Evolutionary conservation across 1,139 yeast species (phyloP).

Genomic region (Saccharomyces pastorianus): DNA sequence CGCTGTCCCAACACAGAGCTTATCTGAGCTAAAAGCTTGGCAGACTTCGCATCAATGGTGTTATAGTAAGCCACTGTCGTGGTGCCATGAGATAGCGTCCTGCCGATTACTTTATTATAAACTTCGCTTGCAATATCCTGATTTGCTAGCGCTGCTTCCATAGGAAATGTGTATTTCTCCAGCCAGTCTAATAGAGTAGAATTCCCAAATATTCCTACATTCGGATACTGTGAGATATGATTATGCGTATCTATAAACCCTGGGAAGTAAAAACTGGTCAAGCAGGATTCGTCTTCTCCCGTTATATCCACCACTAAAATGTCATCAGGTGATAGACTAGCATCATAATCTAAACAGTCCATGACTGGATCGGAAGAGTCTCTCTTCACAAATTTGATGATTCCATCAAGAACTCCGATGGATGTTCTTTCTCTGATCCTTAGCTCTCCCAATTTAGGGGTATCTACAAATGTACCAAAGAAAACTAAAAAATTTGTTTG

Average conservation of each 20-base stretch:
- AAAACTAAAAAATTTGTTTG: constrained; percentile 18
- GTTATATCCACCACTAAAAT: constrained; percentile 17
- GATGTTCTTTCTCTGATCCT: constrained; percentile 44
- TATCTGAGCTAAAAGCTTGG: constrained; percentile 67
- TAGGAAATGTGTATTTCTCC: constrained; percentile 75
- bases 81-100: constrained; percentile 72
- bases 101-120: constrained; percentile 54
- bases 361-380: constrained; percentile 18
- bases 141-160: constrained; percentile 57
- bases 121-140: constrained; percentile 48
- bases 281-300: constrained; percentile 21
- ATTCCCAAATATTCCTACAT: constrained; percentile 81
- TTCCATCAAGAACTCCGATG: constrained; percentile 42
- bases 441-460: constrained; percentile 41
- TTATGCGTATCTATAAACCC: constrained; percentile 94
- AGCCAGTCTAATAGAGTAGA: constrained; percentile 86
- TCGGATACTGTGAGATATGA: constrained; percentile 96
- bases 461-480: constrained; percentile 51
- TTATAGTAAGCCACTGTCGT: constrained; percentile 91
- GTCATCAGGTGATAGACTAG: constrained; percentile 10
- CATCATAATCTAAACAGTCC: constrained; percentile 18
- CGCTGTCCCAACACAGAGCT: constrained; percentile 67
- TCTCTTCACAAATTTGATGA: constrained; percentile 18
- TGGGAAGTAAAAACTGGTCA: constrained; percentile 61
- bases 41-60: constrained; percentile 69